Conservation (phyloP, 2,329 filamentous ascomycete genomes). For the Karstenula rhodostoma region DNA sequence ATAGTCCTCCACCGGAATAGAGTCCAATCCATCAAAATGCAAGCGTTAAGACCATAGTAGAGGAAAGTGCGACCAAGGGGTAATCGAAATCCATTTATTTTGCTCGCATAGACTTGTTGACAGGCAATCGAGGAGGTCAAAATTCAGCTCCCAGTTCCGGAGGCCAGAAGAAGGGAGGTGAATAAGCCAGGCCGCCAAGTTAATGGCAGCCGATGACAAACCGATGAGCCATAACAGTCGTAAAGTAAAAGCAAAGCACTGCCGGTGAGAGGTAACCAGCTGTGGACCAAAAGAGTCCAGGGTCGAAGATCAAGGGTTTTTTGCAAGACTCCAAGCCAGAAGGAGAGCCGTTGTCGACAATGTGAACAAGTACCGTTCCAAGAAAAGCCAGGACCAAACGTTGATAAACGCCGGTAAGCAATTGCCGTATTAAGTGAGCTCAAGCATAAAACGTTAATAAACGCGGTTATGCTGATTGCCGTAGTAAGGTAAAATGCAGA, state of each 20-base stretch:
- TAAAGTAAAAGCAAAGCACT: background rate
- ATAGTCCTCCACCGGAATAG: background rate
- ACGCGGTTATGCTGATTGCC: background rate
- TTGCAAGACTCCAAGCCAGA: background rate
- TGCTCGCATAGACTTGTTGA: background rate
- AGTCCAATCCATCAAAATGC: conserved; percentile 2
- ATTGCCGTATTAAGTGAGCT: background rate
- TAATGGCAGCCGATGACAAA: background rate
- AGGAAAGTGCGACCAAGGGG: background rate
- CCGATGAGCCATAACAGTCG: background rate
- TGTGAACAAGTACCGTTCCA: background rate
- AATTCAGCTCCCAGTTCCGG: background rate
- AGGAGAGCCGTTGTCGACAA: background rate
- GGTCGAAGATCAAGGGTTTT: background rate
- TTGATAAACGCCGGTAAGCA: background rate
- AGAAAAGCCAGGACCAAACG: background rate
- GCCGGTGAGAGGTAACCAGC: background rate
- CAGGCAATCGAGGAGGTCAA: background rate
- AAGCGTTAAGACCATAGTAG: background rate
- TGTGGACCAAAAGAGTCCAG: background rate
- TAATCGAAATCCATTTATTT: background rate
- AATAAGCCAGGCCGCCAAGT: background rate
- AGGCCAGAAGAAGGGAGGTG: background rate
- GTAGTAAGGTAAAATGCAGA: background rate
- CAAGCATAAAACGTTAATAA: background rate